Evolutionary conservation across 2,329 filamentous ascomycete species (phyloP), one percentile per base, ranked within the genome.

Genomic region (Botrytis paeoniae): DNA sequence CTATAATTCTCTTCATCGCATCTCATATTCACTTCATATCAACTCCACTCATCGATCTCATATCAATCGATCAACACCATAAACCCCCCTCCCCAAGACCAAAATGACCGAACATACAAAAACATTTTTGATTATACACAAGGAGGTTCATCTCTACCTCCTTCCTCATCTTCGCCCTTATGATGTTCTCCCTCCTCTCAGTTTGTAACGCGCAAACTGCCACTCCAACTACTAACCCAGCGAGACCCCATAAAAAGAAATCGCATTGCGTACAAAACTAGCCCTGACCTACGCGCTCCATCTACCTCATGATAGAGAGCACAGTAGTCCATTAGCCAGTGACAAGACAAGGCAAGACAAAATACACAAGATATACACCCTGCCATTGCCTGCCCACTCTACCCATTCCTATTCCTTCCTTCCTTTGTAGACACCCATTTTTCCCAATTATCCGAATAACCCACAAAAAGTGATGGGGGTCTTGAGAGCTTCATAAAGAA

Each of bases 1-100:
- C 75, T 76, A 76, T 75, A 71, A 72, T 75, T 73, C 70, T 72
- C 32, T 64, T 66, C 32, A 35, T 41, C 37, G 45, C 16, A 29
- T 64, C 60, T 48, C 39, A 32, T 59, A 22, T 57, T n/a, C 59
- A 60, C 70, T 73, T 68, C 70, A 12, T 48, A 29, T 25, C 57
- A 22, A 41, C 37, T 39, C 20, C 62, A 48, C 48, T 61, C 22
- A 39, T 59, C 48, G 48, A 39, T 39, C 39, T 60, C 45, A 68
- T 29, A 41, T 25, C 37, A 60, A 68, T 32, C 37, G 35, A 60
- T 64, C 51, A 57, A 18, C 64, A 54, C 45, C 25, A 18, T 48
- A 51, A 57, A 64, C 25, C 20, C 16, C 29, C 18, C 37, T 45
- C 35, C n/a, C 32, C 8, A 37, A 61, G 45, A 37, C 22, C 39